These are phyloP conservation scores for Tolypocladium inflatum DNA, from an alignment of 2,329 filamentous ascomycete genomes.

Conservation along the genomic window DNA sequence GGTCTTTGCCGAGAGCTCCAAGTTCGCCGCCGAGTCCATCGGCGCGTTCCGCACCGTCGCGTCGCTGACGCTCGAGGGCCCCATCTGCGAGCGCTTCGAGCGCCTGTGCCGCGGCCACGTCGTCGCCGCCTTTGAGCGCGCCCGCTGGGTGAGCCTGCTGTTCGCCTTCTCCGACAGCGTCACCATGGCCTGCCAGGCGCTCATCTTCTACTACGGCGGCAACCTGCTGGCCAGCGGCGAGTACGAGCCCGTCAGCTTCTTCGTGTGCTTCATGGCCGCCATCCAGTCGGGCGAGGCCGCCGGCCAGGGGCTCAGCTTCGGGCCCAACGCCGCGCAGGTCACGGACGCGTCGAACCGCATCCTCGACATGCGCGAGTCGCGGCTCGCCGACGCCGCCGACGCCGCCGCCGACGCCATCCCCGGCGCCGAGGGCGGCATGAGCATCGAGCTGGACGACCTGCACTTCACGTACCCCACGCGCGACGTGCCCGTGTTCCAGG, in stretches of 20 bases:
- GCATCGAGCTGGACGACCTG: conserved; percentile 46
- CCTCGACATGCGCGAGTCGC: conserved; percentile 37
- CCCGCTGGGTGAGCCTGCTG: conserved; percentile 51
- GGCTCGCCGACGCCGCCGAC: conserved; percentile 20
- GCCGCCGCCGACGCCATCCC: conserved; percentile 17
- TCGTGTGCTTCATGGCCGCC: conserved; percentile 54
- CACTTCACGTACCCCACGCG: conserved; percentile 53
- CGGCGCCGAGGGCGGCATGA: conserved; percentile 33
- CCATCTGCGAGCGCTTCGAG: conserved; percentile 53
- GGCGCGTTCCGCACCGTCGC: conserved; percentile 65
- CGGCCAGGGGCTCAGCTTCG: conserved; percentile 58
- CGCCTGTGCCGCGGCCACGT: conserved; percentile 50
- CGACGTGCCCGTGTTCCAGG: conserved; percentile 46
- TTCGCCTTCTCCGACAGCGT: conserved; percentile 63
- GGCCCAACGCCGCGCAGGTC: conserved; percentile 53
- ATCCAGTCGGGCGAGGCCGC: conserved; percentile 59
- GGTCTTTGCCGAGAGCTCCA: conserved; percentile 62
- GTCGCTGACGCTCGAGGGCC: conserved; percentile 58
- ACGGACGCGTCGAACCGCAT: conserved; percentile 51
- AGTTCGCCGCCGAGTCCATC: conserved; percentile 67
- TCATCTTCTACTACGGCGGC: conserved; percentile 59
- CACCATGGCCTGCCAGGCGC: conserved; percentile 51
- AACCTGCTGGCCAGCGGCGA: conserved; percentile 44
- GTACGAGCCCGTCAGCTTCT: conserved; percentile 35
- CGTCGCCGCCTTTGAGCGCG: conserved; percentile 42